These are phyloP conservation scores for Trichophyton rubrum DNA, from an alignment of 2,329 filamentous ascomycete species.

Conservation along the genomic window DNA sequence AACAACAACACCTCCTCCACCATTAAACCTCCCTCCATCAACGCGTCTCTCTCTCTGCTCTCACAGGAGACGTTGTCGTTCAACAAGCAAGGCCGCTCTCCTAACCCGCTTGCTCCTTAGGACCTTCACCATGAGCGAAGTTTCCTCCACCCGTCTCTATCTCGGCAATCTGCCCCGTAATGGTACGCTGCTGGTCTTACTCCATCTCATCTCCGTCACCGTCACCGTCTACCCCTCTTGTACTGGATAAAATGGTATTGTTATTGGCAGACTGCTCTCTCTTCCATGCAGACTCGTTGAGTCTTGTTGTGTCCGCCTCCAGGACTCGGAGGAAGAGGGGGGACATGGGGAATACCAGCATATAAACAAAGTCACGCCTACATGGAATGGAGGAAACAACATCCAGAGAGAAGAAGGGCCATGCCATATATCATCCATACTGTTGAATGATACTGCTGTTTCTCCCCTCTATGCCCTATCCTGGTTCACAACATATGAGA, in stretches of 20 bases:
- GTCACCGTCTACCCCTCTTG: constrained; percentile 5
- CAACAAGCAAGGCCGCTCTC: neutral
- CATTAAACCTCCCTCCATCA: neutral
- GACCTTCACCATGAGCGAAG: constrained; percentile 55
- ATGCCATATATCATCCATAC: neutral
- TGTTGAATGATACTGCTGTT: neutral
- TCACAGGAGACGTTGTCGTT: no score
- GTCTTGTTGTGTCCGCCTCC: neutral
- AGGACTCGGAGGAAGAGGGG: neutral
- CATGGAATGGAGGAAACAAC: neutral
- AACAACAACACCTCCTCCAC: neutral
- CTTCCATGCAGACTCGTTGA: neutral
- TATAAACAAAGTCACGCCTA: neutral
- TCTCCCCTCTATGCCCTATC: neutral
- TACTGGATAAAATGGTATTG: constrained; percentile 4
- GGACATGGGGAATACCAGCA: neutral
- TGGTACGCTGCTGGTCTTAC: constrained; percentile 50
- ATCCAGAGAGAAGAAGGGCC: neutral
- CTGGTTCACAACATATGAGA: neutral
- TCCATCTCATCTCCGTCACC: constrained; percentile 16
- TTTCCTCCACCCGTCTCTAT: constrained; percentile 90
- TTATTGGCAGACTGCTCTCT: neutral
- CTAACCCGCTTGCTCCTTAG: neutral
- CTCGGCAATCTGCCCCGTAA: constrained; percentile 93
- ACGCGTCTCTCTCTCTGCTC: no score